Percentiles rank a stretch among this genome's conserved stretches.
Evolutionary conservation across 441 rosid species (phyloP).

Genomic region (Erodium texanum): DNA sequence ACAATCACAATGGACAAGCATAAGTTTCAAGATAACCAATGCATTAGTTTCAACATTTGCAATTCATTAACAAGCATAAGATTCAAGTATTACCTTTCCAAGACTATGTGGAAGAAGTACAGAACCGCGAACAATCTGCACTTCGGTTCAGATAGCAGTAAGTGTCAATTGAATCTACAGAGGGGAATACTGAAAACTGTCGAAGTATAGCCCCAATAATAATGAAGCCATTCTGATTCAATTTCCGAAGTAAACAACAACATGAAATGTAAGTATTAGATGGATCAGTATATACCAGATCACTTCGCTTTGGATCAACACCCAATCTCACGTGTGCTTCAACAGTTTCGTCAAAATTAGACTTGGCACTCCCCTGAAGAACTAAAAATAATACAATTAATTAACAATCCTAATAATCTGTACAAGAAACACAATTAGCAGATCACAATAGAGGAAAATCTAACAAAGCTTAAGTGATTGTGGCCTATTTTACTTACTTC

Average conservation of each 20-base stretch:
- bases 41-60: neutral
- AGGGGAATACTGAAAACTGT: no score
- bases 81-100: slow-evolving; percentile 47
- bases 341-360: slow-evolving; percentile 72
- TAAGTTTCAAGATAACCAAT: slow-evolving; percentile 3
- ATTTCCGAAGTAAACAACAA: slow-evolving; percentile 6
- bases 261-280: neutral
- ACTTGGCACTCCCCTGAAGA: slow-evolving; percentile 61
- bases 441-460: neutral
- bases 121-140: slow-evolving; percentile 92
- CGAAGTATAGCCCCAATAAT: no score
- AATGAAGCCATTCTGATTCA: neutral
- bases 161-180: neutral
- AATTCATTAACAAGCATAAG: slow-evolving; percentile 10
- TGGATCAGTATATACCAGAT: slow-evolving; percentile 44
- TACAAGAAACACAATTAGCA: neutral
- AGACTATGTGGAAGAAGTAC: slow-evolving; percentile 76
- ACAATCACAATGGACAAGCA: slow-evolving; percentile 13
- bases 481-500: neutral
- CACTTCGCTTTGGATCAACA: slow-evolving; percentile 63
- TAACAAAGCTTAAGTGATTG: neutral
- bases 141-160: slow-evolving; percentile 10
- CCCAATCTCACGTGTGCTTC: slow-evolving; percentile 89
- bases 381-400: slow-evolving; percentile 18
- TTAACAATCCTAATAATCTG: neutral